phyloP scores from a whole-genome alignment of 1,139 yeast genomes.

The Chernovozyma sophiae-reginae region DNA sequence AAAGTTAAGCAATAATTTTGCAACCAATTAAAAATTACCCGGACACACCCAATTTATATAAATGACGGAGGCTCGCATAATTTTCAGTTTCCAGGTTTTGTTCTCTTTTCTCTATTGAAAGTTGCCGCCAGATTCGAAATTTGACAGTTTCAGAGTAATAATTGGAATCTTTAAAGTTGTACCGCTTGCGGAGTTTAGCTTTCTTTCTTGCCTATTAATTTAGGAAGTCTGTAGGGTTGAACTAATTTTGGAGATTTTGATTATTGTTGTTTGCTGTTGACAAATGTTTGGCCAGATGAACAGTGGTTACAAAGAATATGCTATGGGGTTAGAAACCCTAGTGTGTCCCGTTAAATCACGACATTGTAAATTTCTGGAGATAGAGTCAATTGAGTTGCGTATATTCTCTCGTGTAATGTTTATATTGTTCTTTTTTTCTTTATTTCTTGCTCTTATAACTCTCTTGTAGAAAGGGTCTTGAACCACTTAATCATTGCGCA shows the following conservation, averaged over 20 bases:
- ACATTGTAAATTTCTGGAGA: constrained; percentile 37
- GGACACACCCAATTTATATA: not conserved
- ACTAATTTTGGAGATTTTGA: constrained; percentile 12
- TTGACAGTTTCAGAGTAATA: constrained; percentile 24
- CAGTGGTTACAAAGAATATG: constrained; percentile 48
- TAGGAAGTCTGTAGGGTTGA: constrained; percentile 34
- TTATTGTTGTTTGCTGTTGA: constrained; percentile 36
- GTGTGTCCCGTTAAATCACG: constrained; percentile 58
- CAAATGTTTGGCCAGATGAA: constrained; percentile 43
- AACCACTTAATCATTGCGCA: too few species aligned
- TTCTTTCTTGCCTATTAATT: constrained; percentile 45
- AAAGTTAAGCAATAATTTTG: too few species aligned
- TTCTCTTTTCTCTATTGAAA: constrained; percentile 25
- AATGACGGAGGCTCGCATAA: not conserved
- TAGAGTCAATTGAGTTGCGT: not conserved
- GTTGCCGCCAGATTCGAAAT: constrained; percentile 39
- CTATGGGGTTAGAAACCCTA: constrained; percentile 33
- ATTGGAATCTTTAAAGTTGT: constrained; percentile 13
- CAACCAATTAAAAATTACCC: not conserved
- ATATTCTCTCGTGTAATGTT: too few species aligned
- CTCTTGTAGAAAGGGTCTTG: too few species aligned
- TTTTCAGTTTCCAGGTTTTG: constrained; percentile 3
- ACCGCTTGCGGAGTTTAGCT: constrained; percentile 7
- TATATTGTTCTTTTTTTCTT: too few species aligned
- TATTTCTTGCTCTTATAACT: too few species aligned